Conservation (phyloP, 2,329 filamentous ascomycete species). For the Exophiala spinifera region DNA sequence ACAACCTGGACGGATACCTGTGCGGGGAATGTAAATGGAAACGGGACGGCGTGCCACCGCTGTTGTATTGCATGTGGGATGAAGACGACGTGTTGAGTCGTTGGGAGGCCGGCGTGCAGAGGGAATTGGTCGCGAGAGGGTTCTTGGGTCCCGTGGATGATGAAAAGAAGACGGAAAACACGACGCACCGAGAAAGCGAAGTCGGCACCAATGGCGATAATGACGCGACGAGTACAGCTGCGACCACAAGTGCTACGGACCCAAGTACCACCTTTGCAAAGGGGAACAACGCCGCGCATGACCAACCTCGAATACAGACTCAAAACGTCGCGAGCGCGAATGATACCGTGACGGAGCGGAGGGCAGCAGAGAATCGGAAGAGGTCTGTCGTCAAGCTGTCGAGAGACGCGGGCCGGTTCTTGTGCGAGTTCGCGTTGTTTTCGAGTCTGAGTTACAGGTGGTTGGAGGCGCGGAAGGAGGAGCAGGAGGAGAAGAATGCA, state of each 20-base stretch:
- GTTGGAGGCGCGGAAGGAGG: constrained; percentile 26
- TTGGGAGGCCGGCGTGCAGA: constrained; percentile 49
- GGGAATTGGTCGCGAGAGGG: constrained; percentile 9
- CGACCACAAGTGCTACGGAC: not conserved
- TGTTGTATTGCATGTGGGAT: constrained; percentile 56
- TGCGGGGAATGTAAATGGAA: constrained; percentile 54
- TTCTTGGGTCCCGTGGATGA: constrained; percentile 9
- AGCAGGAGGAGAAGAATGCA: constrained; percentile 31
- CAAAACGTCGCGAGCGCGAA: not conserved
- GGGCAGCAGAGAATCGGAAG: constrained; percentile 13
- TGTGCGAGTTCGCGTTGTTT: constrained; percentile 78
- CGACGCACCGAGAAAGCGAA: too few species aligned
- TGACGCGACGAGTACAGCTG: not conserved
- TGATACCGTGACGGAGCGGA: not conserved
- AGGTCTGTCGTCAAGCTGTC: constrained; percentile 54
- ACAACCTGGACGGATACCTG: constrained; percentile 47
- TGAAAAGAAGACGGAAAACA: not conserved
- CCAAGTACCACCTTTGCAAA: not conserved
- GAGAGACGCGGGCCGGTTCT: constrained; percentile 67
- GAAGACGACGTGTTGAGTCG: constrained; percentile 54
- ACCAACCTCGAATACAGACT: too few species aligned
- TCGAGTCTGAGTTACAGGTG: constrained; percentile 34
- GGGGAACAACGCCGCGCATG: not conserved
- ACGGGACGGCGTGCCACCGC: constrained; percentile 46
- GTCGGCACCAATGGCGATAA: too few species aligned